Base-by-base conservation (phyloP, 441 rosid genomes). In the Cnidoscolus chayamansa region DNA sequence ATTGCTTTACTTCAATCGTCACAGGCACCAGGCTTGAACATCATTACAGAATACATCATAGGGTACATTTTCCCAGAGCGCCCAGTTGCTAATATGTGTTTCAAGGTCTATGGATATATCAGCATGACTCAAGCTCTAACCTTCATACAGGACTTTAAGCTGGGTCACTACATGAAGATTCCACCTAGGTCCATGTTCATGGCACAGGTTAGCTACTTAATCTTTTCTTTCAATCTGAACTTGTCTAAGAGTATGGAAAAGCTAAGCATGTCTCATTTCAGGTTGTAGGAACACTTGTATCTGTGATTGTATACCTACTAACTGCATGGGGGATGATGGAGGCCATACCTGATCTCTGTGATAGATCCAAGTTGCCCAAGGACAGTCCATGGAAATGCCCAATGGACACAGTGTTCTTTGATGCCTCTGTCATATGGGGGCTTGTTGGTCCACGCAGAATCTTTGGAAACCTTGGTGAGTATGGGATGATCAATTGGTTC, bases 11-110 rank as follows among this genome's bases (percentile, higher is more conserved):
- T 43, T 81, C 92, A 0, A 80, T 84, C 47, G 86, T 90, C 90
- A 78, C 82, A 82, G 84, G 67, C 73, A 48, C 93, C 94, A 0
- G 97, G 97, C 30, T 77, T 89, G 77, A 91, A 89, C 77, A 72
- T 89, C 53, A 86, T 91, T 56, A 89, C 94, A 0, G 94, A 91
- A 72, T 91, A 89, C 64, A 84, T 89, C 50, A 91, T 91, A 0
- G 97, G 94, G 10, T 88, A 88, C 68, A 70, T 86, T 66, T 84
- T 84, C 77, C 97, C 97, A 0, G 94, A 89, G 82, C 83, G 78
- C 53, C 97, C 94, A 25, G 94, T 91, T 43, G 97, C 97, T 16
- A 91, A 91, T 77, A 91, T 91, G 94, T 89, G 94, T 74, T 91
- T 91, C 85, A 89, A 91, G 84, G 91, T 89, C 53, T 89, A 88